Percentiles rank a stretch among this genome's conserved stretches.
Evolutionary conservation across 2,329 filamentous ascomycete genomes (phyloP).

Genomic region (Xylariales sp.): DNA sequence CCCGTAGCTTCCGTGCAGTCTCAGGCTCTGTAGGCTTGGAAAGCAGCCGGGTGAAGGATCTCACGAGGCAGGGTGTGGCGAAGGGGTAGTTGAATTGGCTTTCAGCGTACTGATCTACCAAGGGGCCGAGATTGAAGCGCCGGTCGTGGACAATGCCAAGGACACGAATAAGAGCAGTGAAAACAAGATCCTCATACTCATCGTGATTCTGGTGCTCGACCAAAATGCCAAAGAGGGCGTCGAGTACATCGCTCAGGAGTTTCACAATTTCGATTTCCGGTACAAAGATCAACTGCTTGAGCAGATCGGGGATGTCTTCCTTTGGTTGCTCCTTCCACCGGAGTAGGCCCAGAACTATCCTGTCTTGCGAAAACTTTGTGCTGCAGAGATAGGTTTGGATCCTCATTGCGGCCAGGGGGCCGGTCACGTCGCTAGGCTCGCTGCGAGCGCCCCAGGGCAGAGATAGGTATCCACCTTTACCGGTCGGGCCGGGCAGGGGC

Average conservation of each 20-base stretch:
- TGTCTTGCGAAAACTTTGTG: constrained; percentile 90
- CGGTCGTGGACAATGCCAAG: constrained; percentile 92
- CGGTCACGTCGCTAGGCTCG: constrained; percentile 70
- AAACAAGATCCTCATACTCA: constrained; percentile 88
- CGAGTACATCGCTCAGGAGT: constrained; percentile 81
- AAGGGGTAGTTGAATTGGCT: constrained; percentile 90
- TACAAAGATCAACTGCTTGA: constrained; percentile 86
- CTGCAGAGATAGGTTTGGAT: constrained; percentile 88
- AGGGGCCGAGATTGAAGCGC: constrained; percentile 82
- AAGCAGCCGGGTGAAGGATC: constrained; percentile 80
- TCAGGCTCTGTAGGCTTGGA: constrained; percentile 79
- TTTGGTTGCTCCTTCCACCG: constrained; percentile 78
- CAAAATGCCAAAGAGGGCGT: constrained; percentile 85
- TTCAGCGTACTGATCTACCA: constrained; percentile 89
- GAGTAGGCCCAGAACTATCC: constrained; percentile 75
- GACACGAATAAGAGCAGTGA: constrained; percentile 84
- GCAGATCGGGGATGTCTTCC: constrained; percentile 65
- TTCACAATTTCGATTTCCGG: constrained; percentile 98
- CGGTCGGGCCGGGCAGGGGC: constrained; percentile 54
- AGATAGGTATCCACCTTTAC: constrained; percentile 81
- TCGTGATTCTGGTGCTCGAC: constrained; percentile 89
- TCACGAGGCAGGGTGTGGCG: constrained; percentile 80
- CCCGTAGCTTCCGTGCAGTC: constrained; percentile 76
- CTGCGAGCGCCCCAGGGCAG: constrained; percentile 73
- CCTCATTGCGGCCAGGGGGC: constrained; percentile 73